Evolutionary conservation across 2,329 filamentous ascomycete species (phyloP).

Genomic region (Hymenoscyphus infarciens): DNA sequence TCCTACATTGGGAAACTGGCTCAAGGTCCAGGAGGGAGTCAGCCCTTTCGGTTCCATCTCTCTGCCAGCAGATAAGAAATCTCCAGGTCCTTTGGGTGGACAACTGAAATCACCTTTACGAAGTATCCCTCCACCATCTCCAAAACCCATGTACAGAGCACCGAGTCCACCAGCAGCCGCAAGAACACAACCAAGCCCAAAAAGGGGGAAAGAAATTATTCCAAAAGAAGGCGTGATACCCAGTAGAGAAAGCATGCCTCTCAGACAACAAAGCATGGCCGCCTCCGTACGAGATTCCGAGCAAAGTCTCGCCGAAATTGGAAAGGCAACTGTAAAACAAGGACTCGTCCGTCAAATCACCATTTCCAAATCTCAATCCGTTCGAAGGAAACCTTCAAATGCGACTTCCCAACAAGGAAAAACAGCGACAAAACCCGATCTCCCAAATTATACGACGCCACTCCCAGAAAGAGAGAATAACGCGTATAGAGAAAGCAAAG

Average conservation of each 20-base stretch:
- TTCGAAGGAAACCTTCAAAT: slow-evolving; percentile 6
- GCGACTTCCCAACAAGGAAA: slow-evolving; percentile 8
- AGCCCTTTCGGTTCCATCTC: slow-evolving; percentile 29
- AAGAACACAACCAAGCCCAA: background rate
- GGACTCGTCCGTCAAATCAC: slow-evolving; percentile 4
- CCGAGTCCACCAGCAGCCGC: background rate
- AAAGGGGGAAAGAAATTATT: background rate
- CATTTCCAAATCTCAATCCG: slow-evolving; percentile 3
- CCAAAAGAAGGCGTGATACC: background rate
- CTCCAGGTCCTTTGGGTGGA: slow-evolving; percentile 20
- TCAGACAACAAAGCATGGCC: background rate
- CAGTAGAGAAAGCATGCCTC: background rate
- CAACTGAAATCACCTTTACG: slow-evolving; percentile 28
- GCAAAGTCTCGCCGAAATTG: slow-evolving; percentile 1
- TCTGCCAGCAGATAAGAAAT: slow-evolving; percentile 20
- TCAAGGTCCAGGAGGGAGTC: slow-evolving; percentile 27
- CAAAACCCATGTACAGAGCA: background rate
- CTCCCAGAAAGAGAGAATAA: background rate
- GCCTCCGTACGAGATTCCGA: background rate
- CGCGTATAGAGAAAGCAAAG: slow-evolving; percentile 25
- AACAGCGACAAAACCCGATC: background rate
- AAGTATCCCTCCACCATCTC: slow-evolving; percentile 2
- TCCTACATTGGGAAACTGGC: slow-evolving; percentile 27
- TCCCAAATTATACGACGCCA: background rate
- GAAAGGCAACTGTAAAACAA: slow-evolving; percentile 7